A percentile compares a stretch with the other conserved stretches of the same genome.
These are phyloP conservation scores for Lactifluus pinguis DNA, from an alignment of 768 basidiomycete species.

Conservation along the genomic window DNA sequence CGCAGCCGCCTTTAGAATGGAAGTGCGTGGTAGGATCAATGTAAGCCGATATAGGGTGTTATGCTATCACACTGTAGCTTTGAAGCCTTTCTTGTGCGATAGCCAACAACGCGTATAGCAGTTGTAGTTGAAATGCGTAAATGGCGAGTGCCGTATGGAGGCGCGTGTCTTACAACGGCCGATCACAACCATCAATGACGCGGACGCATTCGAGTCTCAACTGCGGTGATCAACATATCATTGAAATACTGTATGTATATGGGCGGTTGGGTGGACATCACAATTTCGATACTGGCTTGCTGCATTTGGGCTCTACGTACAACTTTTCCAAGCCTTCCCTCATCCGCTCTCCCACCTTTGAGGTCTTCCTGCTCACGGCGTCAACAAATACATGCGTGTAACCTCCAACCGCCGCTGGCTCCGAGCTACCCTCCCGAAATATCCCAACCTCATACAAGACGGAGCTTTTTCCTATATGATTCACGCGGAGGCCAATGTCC, in stretches of 20 bases:
- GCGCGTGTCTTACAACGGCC: neutral
- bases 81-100: neutral
- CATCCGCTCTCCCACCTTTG: conserved; percentile 34
- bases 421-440: conserved; percentile 37
- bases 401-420: conserved; percentile 37
- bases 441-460: conserved; percentile 76
- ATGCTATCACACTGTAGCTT: neutral
- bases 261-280: neutral
- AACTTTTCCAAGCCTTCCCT: conserved; percentile 42
- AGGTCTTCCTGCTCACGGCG: conserved; percentile 46
- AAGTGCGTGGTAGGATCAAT: neutral
- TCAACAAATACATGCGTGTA: conserved; percentile 86
- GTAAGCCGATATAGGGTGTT: neutral
- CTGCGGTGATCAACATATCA: neutral
- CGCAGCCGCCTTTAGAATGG: neutral
- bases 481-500: conserved; percentile 61
- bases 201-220: neutral
- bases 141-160: too few relatives aligned
- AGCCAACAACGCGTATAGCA: neutral
- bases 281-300: neutral
- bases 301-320: neutral
- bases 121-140: neutral
- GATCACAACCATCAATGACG: neutral
- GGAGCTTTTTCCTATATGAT: conserved; percentile 61
- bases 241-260: too few relatives aligned